Evolutionary conservation across 2,329 filamentous ascomycete genomes (phyloP).

Genomic region (Xylariaceae sp.): DNA sequence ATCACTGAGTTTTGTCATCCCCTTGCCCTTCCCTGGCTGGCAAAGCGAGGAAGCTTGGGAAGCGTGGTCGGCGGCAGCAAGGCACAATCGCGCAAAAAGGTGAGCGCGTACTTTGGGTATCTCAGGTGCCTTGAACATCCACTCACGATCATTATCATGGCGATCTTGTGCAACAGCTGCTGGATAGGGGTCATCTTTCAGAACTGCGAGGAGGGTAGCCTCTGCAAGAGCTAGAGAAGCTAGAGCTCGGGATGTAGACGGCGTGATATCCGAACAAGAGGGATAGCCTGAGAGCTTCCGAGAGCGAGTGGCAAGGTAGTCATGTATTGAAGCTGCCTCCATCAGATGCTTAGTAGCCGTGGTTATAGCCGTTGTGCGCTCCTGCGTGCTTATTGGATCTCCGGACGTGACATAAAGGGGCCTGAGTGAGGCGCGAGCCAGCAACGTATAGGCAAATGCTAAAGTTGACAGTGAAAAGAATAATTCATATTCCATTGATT

Average conservation of each 20-base stretch:
- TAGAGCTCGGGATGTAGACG: constrained; percentile 50
- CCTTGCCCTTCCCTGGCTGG: constrained; percentile 35
- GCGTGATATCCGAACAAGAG: constrained; percentile 50
- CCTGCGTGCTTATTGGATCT: constrained; percentile 56
- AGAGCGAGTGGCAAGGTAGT: constrained; percentile 59
- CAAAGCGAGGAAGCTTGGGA: constrained; percentile 59
- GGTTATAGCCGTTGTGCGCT: constrained; percentile 64
- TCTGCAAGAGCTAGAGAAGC: constrained; percentile 72
- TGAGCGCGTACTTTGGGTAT: constrained; percentile 86
- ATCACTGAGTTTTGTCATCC: constrained; percentile 52
- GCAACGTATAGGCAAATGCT: constrained; percentile 66
- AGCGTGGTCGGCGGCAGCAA: constrained; percentile 84
- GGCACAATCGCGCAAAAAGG: constrained; percentile 79
- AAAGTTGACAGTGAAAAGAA: constrained; percentile 73
- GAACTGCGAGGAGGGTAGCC: constrained; percentile 79
- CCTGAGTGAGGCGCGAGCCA: constrained; percentile 67
- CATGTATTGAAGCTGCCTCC: constrained; percentile 72
- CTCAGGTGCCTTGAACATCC: constrained; percentile 90
- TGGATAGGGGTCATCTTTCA: constrained; percentile 93
- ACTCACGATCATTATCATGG: constrained; percentile 80
- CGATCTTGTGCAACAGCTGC: constrained; percentile 73
- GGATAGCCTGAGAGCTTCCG: constrained; percentile 38
- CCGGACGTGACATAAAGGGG: constrained; percentile 64
- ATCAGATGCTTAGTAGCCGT: constrained; percentile 73
- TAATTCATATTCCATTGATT: constrained; percentile 76